Evolutionary conservation across 441 rosid genomes (phyloP), one percentile per base, ranked within the genome.

Genomic region (Raphanus hybrid): DNA sequence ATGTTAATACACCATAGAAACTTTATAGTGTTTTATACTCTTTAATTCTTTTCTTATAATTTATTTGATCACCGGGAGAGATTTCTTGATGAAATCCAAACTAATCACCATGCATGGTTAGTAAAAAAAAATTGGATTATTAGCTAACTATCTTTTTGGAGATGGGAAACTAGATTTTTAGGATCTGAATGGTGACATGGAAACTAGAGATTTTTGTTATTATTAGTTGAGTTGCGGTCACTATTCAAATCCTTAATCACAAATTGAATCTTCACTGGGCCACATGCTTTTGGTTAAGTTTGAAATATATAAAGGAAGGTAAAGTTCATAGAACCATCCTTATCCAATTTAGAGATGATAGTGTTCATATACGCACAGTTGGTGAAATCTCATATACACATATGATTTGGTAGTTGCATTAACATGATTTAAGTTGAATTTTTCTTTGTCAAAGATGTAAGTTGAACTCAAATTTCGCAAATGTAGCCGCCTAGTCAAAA

Each of bases 1-100:
- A 73, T 64, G 41, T 15, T 14, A 45, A 58, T 70, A 70, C 23
- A 15, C 61, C 26, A 18, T 70, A 70, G 57, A 16, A 70, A 23
- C 3, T 58, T 41, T 4, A 3, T 70, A 58, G 74, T 59, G 39
- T 18, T 70, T 70, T 58, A 62, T 20, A 18, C 29, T 23, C 29
- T 23, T 39, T 39, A 3, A 20, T 20, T 70, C 23, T 70, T 16
- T 66, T 1, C 20, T 57, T 10, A 18, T 20, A 6, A 20, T 4
- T 11, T 64, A 37, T 64, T 39, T 18, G 29, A 18, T 39, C 8
- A 64, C 27, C 67, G 1, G 45, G 3, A 14, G 15, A 61, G 65
- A 0, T 54, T 54, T 54, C 8, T 0, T 1, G 37, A 9, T 4
- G 39, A 6, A 26, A 26, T 2, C 41, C 23, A 34, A 14, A 35